A percentile compares a stretch with the other conserved stretches of the same genome.
phyloP scores from a whole-genome alignment of 768 basidiomycete species.

The Hemileccinum rubropunctum region DNA sequence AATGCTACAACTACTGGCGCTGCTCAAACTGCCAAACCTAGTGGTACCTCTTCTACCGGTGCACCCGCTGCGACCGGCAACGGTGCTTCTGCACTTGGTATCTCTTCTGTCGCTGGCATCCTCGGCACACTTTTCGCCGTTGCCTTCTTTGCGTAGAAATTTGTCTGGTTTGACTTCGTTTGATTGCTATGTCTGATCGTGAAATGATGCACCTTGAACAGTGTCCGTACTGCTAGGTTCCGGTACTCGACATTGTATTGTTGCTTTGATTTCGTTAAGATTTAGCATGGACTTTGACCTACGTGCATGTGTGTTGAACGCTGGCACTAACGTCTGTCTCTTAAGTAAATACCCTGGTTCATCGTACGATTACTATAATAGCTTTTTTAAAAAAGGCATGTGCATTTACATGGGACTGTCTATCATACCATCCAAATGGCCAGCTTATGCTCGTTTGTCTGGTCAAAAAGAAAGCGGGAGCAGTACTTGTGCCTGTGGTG shows the following conservation, averaged over 20 bases:
- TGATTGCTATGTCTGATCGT: constrained; percentile 1
- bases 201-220: constrained; percentile 1
- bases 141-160: constrained; percentile 37
- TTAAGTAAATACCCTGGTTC: constrained; percentile 15
- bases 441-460: too few species aligned
- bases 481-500: too few species aligned
- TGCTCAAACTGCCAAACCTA: constrained; percentile 5
- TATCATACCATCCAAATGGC: too few species aligned
- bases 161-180: not conserved
- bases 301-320: constrained; percentile 23
- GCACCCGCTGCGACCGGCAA: constrained; percentile 18
- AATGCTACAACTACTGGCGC: constrained; percentile 1
- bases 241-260: not conserved
- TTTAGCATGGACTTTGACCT: constrained; percentile 8
- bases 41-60: constrained; percentile 14
- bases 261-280: constrained; percentile 5
- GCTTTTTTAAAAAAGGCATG: not conserved
- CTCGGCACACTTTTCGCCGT: constrained; percentile 36
- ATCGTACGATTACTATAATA: constrained; percentile 20
- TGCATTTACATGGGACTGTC: not conserved
- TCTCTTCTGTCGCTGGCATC: constrained; percentile 34
- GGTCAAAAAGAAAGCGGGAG: too few species aligned
- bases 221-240: not conserved
- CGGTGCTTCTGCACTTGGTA: constrained; percentile 23
- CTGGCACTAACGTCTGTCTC: constrained; percentile 20